Base-by-base conservation (phyloP, 2,329 filamentous ascomycete species). In the Chlorencoelia australis region DNA sequence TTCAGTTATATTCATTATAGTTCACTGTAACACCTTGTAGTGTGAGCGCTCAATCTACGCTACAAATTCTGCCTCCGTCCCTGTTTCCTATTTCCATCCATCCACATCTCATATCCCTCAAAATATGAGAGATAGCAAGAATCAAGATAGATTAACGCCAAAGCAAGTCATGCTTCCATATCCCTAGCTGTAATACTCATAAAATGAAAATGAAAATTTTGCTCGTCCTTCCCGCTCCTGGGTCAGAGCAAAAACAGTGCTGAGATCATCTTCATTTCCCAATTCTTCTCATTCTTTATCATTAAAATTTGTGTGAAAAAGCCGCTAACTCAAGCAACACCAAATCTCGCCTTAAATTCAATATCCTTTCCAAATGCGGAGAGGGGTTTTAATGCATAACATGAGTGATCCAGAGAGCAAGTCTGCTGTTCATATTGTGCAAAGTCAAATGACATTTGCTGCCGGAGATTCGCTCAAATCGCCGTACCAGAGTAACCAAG, bases 381-480 rank as follows among this genome's bases (percentile, higher is more conserved):
- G 30, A 42, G 21, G 40, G 35, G 29, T 41, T 35, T 39, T 41
- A 46, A 46, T 43, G 44, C 40, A 41, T 32, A 43, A 43, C 38
- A 39, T 33, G 17, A 33, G 30, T 24, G 30, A 35, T 33, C 27
- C 24, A 19, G 15, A 33, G 35, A 24, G 20, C 33, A 35, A 25
- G 24, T 34, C 18, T 29, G 33, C 27, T 29, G 33, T 25, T 39
- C 24, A 28, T 9, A 15, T 29, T 31, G 31, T 31, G 31, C 36
- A 18, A n/a, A n/a, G 21, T 38, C 17, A 33, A 33, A 35, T 34
- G 9, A 31, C n/a, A 31, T 33, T 15, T 25, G 20, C 33, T 31
- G 36, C 36, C 36, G 41, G 41, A 41, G 33, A 47, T 47, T 48
- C 50, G 51, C 51, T 50, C 37, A 48, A 50, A 41, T 40, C 37